Evolutionary conservation across 164 flowering plant species (phyloP), one percentile per base, ranked within the genome.

Genomic region (Vitis rupestris): DNA sequence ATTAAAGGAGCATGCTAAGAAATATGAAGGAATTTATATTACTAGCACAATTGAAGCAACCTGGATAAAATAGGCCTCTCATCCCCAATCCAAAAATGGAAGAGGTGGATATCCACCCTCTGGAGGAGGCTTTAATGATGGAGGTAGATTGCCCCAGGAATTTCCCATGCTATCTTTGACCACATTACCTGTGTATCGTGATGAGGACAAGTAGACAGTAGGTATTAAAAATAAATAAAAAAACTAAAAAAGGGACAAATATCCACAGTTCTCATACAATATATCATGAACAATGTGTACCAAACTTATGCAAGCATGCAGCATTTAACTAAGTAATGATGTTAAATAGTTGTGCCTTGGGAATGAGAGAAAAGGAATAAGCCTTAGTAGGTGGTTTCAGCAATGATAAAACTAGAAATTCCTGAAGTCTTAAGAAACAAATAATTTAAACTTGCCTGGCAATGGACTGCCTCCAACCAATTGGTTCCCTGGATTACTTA

Each of bases 21-120:
- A 37, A 37, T 37, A 37, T 37, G 44, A 37, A 37, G 7, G 44
- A 37, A 37, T 37, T 37, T 6, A 51, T 13, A 13, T 13, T 64
- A 48, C 23, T 27, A 64, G 47, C 44, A 19, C 29, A 64, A 64
- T 1, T 19, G 17, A 64, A 7, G 67, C 12, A 1, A 4, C 2
- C 47, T 15, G 10, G 27, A 52, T n/a, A 23, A 37, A 23, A 37
- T 37, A 37, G 44, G 44, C 7, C 44, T 37, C 50, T 64, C 82
- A 90, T 81, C 98, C 99, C 98, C 98, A 95, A 65, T 91, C 96
- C 19, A 89, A 70, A 68, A 88, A 86, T 16, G 98, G 94, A 52
- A 86, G 87, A 54, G 79, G 78, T 0, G 89, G 96, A 79, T 90
- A 90, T 75, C 97, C 96, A 63, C 91, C 93, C 62, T 91, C 97